A percentile compares a stretch with the other conserved stretches of the same genome.
Evolutionary conservation across 192 early-diverging fungal genomes (phyloP).

Genomic region (Phycomyces blakesleeanus): DNA sequence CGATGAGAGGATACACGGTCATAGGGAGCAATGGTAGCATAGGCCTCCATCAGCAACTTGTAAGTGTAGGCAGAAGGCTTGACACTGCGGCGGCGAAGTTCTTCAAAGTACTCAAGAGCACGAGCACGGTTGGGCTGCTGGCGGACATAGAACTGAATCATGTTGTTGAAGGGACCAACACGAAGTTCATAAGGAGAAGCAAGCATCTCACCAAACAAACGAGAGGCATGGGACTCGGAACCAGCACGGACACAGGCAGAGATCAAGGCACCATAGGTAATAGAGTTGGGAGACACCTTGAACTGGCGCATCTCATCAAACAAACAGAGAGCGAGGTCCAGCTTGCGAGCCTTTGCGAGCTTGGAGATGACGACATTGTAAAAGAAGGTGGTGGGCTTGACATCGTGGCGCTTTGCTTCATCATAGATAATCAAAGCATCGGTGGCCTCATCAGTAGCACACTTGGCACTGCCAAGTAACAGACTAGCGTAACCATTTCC

Average conservation of each 20-base stretch:
- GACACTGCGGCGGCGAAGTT: conserved; percentile 38
- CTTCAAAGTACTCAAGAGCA: conserved; percentile 46
- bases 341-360: conserved; percentile 55
- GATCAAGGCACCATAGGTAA: conserved; percentile 57
- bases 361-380: conserved; percentile 61
- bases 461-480: conserved; percentile 46
- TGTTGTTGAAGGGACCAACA: conserved; percentile 53
- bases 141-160: conserved; percentile 62
- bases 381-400: conserved; percentile 54
- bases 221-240: conserved; percentile 45
- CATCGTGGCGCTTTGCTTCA: conserved; percentile 50
- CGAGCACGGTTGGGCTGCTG: conserved; percentile 46
- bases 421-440: conserved; percentile 54
- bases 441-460: conserved; percentile 46
- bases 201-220: conserved; percentile 50
- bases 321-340: conserved; percentile 43
- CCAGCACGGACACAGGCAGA: conserved; percentile 53
- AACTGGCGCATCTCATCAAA: conserved; percentile 53
- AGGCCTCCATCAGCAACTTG: conserved; percentile 53
- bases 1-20: conserved; percentile 48
- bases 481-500: conserved; percentile 52
- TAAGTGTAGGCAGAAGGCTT: conserved; percentile 52
- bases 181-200: conserved; percentile 46
- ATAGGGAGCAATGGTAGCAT: conserved; percentile 51
- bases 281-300: conserved; percentile 45